These are phyloP conservation scores for Sordariomycetes sp. DNA, from an alignment of 2,329 filamentous ascomycete species.

Conservation along the genomic window DNA sequence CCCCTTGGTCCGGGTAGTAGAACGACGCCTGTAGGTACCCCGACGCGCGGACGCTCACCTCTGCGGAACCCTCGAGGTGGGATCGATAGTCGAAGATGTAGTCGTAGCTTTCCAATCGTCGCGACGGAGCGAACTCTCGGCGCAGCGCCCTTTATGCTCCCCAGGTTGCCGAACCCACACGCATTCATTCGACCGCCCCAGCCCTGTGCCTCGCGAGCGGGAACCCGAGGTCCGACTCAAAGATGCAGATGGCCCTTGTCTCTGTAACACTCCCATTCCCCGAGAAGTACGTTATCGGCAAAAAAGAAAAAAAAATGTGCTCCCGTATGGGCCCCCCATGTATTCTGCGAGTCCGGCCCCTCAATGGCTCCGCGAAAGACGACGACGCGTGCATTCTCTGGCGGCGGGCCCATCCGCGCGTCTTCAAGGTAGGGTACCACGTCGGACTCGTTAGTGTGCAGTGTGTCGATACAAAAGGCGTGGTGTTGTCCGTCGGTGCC, in stretches of 20 bases:
- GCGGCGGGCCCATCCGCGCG: slow-evolving; percentile 15
- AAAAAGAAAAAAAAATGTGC: too few relatives aligned
- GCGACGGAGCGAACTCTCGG: slow-evolving; percentile 11
- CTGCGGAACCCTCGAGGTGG: slow-evolving; percentile 21
- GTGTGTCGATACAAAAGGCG: slow-evolving; percentile 29
- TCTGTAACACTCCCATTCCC: slow-evolving; percentile 15
- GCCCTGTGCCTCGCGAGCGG: slow-evolving; percentile 21
- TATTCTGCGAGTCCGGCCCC: slow-evolving; percentile 29
- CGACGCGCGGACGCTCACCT: slow-evolving; percentile 23
- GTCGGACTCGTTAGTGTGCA: slow-evolving; percentile 32
- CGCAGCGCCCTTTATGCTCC: slow-evolving; percentile 17
- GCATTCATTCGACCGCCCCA: slow-evolving; percentile 10
- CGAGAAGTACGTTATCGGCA: slow-evolving; percentile 17
- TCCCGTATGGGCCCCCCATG: slow-evolving; percentile 24
- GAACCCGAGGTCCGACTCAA: slow-evolving; percentile 21
- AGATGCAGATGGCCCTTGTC: slow-evolving; percentile 22
- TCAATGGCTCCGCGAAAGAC: slow-evolving; percentile 27
- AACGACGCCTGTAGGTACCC: slow-evolving; percentile 21
- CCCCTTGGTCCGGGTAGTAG: slow-evolving; percentile 17
- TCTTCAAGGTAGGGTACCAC: slow-evolving; percentile 29
- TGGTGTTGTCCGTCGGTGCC: slow-evolving; percentile 28
- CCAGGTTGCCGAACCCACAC: slow-evolving; percentile 16
- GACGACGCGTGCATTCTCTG: slow-evolving; percentile 29
- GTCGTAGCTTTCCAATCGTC: slow-evolving; percentile 28
- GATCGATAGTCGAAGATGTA: slow-evolving; percentile 23